Conservation (phyloP, 2,329 filamentous ascomycete species). For the Claviceps sp. region DNA sequence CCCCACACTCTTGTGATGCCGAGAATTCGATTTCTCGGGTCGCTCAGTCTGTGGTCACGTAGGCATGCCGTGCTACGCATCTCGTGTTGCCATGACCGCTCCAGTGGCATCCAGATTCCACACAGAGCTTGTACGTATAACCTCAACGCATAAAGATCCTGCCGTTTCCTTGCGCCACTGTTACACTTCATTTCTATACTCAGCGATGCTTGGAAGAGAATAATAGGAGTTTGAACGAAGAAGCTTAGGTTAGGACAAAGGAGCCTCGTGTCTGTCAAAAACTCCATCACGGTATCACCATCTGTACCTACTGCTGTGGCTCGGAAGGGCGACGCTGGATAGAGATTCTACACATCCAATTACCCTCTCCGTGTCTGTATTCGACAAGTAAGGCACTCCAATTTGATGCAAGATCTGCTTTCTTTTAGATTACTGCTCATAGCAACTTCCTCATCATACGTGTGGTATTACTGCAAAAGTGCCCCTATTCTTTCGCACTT, state of each 20-base stretch:
- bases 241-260: neutral
- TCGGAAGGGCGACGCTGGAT: neutral
- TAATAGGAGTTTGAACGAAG: neutral
- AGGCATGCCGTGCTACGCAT: neutral
- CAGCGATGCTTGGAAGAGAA: neutral
- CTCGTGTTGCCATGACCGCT: conserved; percentile 1
- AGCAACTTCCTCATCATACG: no score
- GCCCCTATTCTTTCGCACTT: neutral
- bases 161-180: neutral
- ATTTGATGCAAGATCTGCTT: no score
- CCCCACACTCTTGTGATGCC: neutral
- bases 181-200: neutral
- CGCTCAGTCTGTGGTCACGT: neutral
- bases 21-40: neutral
- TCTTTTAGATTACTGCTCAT: no score
- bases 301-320: neutral
- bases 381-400: no score
- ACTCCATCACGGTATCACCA: neutral
- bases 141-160: neutral
- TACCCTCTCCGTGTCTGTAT: no score
- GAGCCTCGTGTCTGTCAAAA: neutral
- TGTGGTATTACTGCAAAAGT: neutral
- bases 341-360: neutral
- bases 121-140: neutral
- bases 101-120: neutral